These are phyloP conservation scores for Mimosa pudica DNA, from an alignment of 306 rosid species.

Conservation along the genomic window DNA sequence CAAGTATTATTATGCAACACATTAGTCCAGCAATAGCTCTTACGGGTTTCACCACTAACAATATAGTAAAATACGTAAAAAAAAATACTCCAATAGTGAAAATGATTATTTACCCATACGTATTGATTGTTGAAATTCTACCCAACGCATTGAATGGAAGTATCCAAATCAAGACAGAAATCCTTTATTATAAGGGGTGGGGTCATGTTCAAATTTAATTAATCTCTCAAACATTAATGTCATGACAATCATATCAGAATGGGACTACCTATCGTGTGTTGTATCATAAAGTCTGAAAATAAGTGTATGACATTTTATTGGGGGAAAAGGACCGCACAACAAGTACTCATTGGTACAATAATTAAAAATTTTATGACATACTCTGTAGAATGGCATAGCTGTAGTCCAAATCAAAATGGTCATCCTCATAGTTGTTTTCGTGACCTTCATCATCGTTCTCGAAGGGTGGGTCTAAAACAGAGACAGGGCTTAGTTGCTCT, in stretches of 20 bases:
- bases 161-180: slow-evolving; percentile 31
- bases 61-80: neutral
- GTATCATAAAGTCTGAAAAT: slow-evolving; percentile 24
- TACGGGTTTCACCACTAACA: slow-evolving; percentile 32
- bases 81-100: slow-evolving; percentile 28
- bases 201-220: slow-evolving; percentile 39
- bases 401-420: slow-evolving; percentile 63
- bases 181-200: slow-evolving; percentile 40
- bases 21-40: neutral
- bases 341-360: slow-evolving; percentile 39
- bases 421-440: slow-evolving; percentile 40
- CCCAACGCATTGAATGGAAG: slow-evolving; percentile 39
- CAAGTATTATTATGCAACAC: neutral
- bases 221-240: slow-evolving; percentile 35
- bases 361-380: slow-evolving; percentile 51
- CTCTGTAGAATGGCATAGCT: slow-evolving; percentile 88
- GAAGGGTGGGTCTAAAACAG: slow-evolving; percentile 88
- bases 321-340: slow-evolving; percentile 53
- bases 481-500: slow-evolving; percentile 95
- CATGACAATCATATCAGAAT: slow-evolving; percentile 36
- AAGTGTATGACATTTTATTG: slow-evolving; percentile 37
- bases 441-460: slow-evolving; percentile 66
- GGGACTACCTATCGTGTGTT: neutral
- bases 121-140: slow-evolving; percentile 18
- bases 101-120: slow-evolving; percentile 18